Evolutionary conservation across 805 yeast genomes (phyloP).

Genomic region (Metschnikowia cerradonensis): DNA sequence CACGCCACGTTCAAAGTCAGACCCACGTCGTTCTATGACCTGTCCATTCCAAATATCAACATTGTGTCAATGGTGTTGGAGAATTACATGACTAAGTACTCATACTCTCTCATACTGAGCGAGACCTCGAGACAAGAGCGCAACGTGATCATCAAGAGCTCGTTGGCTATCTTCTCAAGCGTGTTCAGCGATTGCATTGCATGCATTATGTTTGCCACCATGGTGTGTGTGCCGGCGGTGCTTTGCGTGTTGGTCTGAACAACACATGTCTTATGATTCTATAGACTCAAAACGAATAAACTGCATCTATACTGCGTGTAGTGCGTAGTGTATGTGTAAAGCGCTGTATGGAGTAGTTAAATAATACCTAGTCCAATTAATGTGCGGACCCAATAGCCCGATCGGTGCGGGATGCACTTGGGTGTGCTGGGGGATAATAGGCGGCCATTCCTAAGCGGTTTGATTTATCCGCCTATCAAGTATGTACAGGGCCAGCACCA

Average conservation of each 20-base stretch:
- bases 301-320: not conserved
- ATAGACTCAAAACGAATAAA: not conserved
- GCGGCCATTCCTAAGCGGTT: not conserved
- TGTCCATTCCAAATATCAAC: slow-evolving; percentile 9
- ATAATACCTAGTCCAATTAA: too few species aligned
- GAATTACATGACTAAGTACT: slow-evolving; percentile 11
- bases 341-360: too few species aligned
- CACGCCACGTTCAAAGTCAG: slow-evolving; percentile 1
- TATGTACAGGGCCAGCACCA: not conserved
- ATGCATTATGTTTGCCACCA: slow-evolving; percentile 9
- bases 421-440: not conserved
- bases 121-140: not conserved
- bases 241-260: slow-evolving; percentile 3
- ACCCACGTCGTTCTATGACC: slow-evolving; percentile 4
- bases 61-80: slow-evolving; percentile 6
- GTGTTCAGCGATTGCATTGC: slow-evolving; percentile 8
- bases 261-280: not conserved
- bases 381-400: not conserved
- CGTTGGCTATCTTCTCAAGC: slow-evolving; percentile 3
- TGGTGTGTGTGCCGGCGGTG: slow-evolving; percentile 13
- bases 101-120: slow-evolving; percentile 4
- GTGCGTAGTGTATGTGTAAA: not conserved
- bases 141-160: not conserved
- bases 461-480: slow-evolving; percentile 1
- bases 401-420: not conserved